These are phyloP conservation scores for Vaccinium macrocarpon DNA, from an alignment of 148 eudicot species.

Conservation along the genomic window DNA sequence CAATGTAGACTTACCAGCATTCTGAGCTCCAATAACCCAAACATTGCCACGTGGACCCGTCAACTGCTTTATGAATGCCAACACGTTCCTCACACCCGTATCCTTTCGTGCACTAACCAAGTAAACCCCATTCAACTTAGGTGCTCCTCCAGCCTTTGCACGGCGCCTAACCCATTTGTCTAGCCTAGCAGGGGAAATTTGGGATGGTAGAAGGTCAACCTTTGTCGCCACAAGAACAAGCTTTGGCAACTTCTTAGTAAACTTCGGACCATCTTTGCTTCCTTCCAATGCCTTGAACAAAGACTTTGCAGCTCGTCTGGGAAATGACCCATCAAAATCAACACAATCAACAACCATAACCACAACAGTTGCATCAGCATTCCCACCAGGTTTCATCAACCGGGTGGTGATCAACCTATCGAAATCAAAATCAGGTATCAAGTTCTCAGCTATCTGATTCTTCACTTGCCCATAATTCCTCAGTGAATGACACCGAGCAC, in stretches of 20 bases:
- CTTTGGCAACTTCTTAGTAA: conserved; percentile 74
- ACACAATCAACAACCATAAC: conserved; percentile 98
- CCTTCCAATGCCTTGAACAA: conserved; percentile 79
- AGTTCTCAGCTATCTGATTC: conserved; percentile 77
- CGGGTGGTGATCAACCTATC: conserved; percentile 76
- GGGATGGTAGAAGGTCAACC: conserved; percentile 88
- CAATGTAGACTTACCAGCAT: conserved; percentile 92
- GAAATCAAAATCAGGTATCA: conserved; percentile 96
- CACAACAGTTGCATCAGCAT: conserved; percentile 73
- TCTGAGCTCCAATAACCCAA: conserved; percentile 97
- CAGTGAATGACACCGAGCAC: conserved; percentile 95
- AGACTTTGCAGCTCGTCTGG: conserved; percentile 81
- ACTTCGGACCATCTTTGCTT: conserved; percentile 41
- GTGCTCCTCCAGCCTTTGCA: conserved; percentile 84
- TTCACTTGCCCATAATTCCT: conserved; percentile 92
- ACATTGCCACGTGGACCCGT: conserved; percentile 98
- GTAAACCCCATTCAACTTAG: conserved; percentile 81
- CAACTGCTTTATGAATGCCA: conserved; percentile 63
- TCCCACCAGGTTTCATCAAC: conserved; percentile 79
- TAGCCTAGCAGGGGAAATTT: conserved; percentile 85
- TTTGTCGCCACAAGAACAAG: conserved; percentile 90
- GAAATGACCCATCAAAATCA: conserved; percentile 95
- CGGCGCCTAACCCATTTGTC: conserved; percentile 95
- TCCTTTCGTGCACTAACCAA: conserved; percentile 84
- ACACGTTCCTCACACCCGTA: conserved; percentile 83